Base-by-base conservation (phyloP, 805 yeast species). In the Candida lessepsii region DNA sequence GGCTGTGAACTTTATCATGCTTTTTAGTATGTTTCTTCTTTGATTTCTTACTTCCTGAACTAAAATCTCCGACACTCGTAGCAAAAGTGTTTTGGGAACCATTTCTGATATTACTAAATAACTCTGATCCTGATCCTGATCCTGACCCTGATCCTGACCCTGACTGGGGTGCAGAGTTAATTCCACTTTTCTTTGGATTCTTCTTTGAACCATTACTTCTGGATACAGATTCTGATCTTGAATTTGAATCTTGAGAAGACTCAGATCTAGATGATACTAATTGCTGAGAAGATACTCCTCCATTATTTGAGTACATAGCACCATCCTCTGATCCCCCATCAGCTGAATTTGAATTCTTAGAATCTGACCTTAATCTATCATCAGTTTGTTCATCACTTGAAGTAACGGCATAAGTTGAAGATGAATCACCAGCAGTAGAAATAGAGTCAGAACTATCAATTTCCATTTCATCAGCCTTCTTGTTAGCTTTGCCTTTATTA, bases 311-410 rank as follows among this genome's bases (percentile, higher is more conserved):
- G 13, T 27, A 29, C 15, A 16, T 43, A 20, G 43, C 20, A 2
- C 32, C 31, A 27, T 35, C 39, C 15, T 32, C 41, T 9, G 31
- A 29, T n/a, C 29, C 29, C 14, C 39, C 39, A 24, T 31, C 32
- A 7, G 44, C 33, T 13, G 41, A 41, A 13, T 24, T 36, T 2
- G 45, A 41, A 10, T 25, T 20, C 14, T 29, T 29, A 6, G 29
- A 29, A 25, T 40, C 24, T 20, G 41, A 25, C 25, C 37, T 39
- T 33, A 27, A 25, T 5, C 41, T 37, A 16, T 35, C 44, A 21
- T 36, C 44, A 9, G 18, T 23, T 32, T 39, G 51, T 10, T 47
- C 51, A 28, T 47, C 51, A 13, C 46, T 41, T 2, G 51, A 47
- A n/a, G 47, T 42, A 1, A 45, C 29, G 7, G 38, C 48, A 28